Conservation (phyloP, 768 basidiomycete genomes). For the Tephrocybe sp. region DNA sequence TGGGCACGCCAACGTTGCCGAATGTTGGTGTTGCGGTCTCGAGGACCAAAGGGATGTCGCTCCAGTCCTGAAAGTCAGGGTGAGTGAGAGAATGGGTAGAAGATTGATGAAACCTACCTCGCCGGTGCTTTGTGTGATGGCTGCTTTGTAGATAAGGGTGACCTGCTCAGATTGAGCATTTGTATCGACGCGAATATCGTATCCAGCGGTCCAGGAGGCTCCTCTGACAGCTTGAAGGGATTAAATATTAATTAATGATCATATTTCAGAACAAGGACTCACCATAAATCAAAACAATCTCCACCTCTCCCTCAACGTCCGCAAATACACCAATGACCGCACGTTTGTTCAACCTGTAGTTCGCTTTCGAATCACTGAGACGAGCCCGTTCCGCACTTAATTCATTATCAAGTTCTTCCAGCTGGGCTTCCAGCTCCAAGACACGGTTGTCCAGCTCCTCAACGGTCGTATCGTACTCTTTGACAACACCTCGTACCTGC, state of each 20-base stretch:
- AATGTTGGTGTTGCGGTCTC: slow-evolving; percentile 44
- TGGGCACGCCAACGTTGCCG: slow-evolving; percentile 35
- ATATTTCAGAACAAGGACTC: neutral
- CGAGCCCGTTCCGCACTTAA: slow-evolving; percentile 22
- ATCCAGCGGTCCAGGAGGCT: slow-evolving; percentile 30
- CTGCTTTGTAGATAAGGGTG: slow-evolving; percentile 37
- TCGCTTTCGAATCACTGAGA: slow-evolving; percentile 13
- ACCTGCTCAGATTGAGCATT: slow-evolving; percentile 30
- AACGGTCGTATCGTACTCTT: slow-evolving; percentile 31
- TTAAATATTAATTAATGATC: too few relatives aligned
- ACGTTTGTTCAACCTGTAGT: slow-evolving; percentile 27
- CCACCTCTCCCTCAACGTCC: slow-evolving; percentile 32
- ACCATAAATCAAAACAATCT: slow-evolving; percentile 40
- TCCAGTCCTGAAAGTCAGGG: slow-evolving; percentile 34
- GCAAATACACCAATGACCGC: slow-evolving; percentile 36
- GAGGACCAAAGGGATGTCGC: slow-evolving; percentile 37
- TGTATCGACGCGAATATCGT: slow-evolving; percentile 39
- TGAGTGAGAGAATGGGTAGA: neutral
- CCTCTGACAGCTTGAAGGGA: slow-evolving; percentile 4
- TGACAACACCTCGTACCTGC: slow-evolving; percentile 27
- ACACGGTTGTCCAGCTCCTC: slow-evolving; percentile 31
- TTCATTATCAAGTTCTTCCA: slow-evolving; percentile 21
- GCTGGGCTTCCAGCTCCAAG: slow-evolving; percentile 26
- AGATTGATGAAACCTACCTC: slow-evolving; percentile 33
- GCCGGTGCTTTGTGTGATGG: slow-evolving; percentile 38